These are phyloP conservation scores for Monilinia fructigena DNA, from an alignment of 2,329 filamentous ascomycete genomes.

Conservation along the genomic window DNA sequence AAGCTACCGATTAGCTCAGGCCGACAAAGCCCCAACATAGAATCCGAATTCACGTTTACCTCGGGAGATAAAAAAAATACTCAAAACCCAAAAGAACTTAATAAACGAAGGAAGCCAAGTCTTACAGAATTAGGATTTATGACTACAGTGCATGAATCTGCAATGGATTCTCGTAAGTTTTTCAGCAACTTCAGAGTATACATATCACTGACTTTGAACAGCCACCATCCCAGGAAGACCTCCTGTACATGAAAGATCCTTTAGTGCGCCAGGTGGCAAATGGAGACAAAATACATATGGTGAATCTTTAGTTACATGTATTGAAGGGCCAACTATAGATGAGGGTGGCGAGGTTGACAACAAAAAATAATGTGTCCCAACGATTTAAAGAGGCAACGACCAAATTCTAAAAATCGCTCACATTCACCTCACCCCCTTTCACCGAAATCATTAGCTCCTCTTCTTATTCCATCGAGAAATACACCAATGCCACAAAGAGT, in stretches of 20 bases:
- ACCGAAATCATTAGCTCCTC: constrained; percentile 54
- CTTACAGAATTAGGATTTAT: constrained; percentile 64
- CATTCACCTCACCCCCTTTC: constrained; percentile 46
- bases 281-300: constrained; percentile 48
- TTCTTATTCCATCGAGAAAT: constrained; percentile 51
- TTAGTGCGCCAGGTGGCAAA: constrained; percentile 56
- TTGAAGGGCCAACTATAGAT: constrained; percentile 40
- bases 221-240: constrained; percentile 67
- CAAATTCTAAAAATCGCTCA: constrained; percentile 1
- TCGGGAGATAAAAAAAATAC: constrained; percentile 39
- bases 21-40: constrained; percentile 50
- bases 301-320: constrained; percentile 39
- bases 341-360: constrained; percentile 40
- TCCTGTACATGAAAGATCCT: constrained; percentile 62
- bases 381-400: constrained; percentile 1
- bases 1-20: constrained; percentile 41
- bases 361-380: constrained; percentile 16
- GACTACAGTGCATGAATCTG: constrained; percentile 65
- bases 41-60: constrained; percentile 44
- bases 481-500: constrained; percentile 28
- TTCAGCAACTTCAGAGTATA: constrained; percentile 1
- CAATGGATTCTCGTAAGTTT: constrained; percentile 68
- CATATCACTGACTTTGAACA: constrained; percentile 38
- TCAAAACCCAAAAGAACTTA: constrained; percentile 57
- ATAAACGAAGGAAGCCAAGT: constrained; percentile 61